Evolutionary conservation across 140 eudicot species (phyloP).

Genomic region (Stevia rebaudiana): DNA sequence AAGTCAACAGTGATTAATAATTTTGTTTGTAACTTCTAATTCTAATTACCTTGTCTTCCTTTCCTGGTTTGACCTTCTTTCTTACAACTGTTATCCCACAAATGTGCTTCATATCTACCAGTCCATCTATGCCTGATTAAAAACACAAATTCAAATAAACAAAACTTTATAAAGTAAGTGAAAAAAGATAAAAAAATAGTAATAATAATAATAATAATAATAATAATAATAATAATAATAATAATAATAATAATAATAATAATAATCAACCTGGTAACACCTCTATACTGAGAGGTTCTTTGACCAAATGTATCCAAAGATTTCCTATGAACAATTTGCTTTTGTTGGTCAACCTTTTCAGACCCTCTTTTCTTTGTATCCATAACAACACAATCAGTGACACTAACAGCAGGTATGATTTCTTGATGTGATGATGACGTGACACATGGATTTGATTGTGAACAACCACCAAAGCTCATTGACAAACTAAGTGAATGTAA

Average conservation of each 20-base stretch:
- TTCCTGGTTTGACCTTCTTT: slow-evolving; percentile 91
- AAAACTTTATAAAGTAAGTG: background rate
- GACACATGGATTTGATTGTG: slow-evolving; percentile 67
- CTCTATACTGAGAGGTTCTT: slow-evolving; percentile 94
- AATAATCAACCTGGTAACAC: slow-evolving; percentile 97
- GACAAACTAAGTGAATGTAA: slow-evolving; percentile 80
- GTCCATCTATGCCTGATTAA: slow-evolving; percentile 79
- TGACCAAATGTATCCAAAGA: slow-evolving; percentile 95
- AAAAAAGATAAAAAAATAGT: background rate
- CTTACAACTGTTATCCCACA: slow-evolving; percentile 90
- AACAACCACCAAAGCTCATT: slow-evolving; percentile 79
- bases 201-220: no score
- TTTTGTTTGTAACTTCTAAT: slow-evolving; percentile 9
- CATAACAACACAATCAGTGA: slow-evolving; percentile 52
- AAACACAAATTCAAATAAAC: background rate
- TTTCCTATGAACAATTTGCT: slow-evolving; percentile 85
- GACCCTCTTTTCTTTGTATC: slow-evolving; percentile 77
- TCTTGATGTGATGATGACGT: slow-evolving; percentile 50
- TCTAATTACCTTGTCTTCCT: slow-evolving; percentile 76
- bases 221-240: no score
- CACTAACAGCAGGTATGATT: slow-evolving; percentile 35
- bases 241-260: no score
- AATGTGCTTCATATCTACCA: slow-evolving; percentile 91
- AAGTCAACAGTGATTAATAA: slow-evolving; percentile 13
- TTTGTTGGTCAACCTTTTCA: slow-evolving; percentile 60